Base-by-base conservation (phyloP, 805 yeast genomes). In the Lachancea fermentati region DNA sequence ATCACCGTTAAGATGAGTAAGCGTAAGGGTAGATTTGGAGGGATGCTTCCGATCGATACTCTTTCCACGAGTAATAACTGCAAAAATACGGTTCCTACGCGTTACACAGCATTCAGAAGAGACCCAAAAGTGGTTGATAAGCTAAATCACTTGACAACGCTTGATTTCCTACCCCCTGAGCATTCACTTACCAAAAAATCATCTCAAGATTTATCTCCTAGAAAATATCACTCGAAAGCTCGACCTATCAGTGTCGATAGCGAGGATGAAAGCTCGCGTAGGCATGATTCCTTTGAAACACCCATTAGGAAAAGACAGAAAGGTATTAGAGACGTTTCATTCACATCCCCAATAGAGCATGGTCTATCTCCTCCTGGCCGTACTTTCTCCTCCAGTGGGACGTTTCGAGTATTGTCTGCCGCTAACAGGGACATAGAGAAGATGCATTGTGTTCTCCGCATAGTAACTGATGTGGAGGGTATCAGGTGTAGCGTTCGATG, bases 51-150 rank as follows among this genome's bases (percentile, higher is more conserved):
- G 29, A 35, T 42, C 14, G 43, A 46, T 26, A 44, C 38, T 24
- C 42, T 46, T 28, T 38, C 45, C n/a, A 29, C 39, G 5, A 18
- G 36, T 14, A 4, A 29, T 12, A 29, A 22, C 32, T 22, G 33
- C 8, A 38, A 18, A 30, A 22, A 25, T 17, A n/a, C 36, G 3
- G 26, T n/a, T 6, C 45, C 51, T 5, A 43, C 39, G 32, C 37
- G 58, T 22, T 55, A 55, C 41, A 45, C 39, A 17, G 38, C 37
- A 7, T 37, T 36, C 22, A 46, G 55, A 25, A 50, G 38, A 28
- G 54, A 49, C 39, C 46, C 46, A 4, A 45, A 41, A 36, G 43
- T 52, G 7, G 46, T 50, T 2, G 44, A 53, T 4, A 42, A 52
- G 22, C 29, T 47, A 11, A 51, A 46, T 30, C 40, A 42, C 18